These are phyloP conservation scores for Colletotrichum caudatum DNA, from an alignment of 2,329 filamentous ascomycete genomes.

Conservation along the genomic window DNA sequence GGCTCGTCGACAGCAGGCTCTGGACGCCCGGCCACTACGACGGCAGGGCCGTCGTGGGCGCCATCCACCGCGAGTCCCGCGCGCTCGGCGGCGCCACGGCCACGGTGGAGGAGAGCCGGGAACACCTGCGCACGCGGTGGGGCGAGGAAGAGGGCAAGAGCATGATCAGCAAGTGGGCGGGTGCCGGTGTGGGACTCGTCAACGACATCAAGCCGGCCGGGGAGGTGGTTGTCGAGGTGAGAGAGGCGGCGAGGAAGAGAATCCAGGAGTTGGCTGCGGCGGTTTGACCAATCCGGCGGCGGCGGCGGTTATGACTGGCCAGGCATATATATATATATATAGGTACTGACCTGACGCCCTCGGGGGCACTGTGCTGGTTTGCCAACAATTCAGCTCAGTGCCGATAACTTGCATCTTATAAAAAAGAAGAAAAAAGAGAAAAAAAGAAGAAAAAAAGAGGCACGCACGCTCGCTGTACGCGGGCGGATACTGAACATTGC, in stretches of 20 bases:
- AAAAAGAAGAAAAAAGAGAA: no score
- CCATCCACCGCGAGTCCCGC: slow-evolving; percentile 55
- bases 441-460: no score
- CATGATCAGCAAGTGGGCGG: slow-evolving; percentile 55
- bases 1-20: slow-evolving; percentile 52
- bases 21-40: slow-evolving; percentile 61
- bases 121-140: slow-evolving; percentile 54
- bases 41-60: slow-evolving; percentile 56
- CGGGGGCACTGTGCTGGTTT: not conserved
- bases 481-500: not conserved
- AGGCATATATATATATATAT: not conserved
- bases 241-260: slow-evolving; percentile 52
- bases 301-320: no score
- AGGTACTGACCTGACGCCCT: not conserved
- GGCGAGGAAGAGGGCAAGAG: slow-evolving; percentile 49
- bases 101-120: slow-evolving; percentile 54
- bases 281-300: slow-evolving; percentile 23
- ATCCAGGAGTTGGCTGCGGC: slow-evolving; percentile 48
- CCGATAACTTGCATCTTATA: no score
- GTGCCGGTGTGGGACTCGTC: slow-evolving; percentile 60
- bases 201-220: slow-evolving; percentile 55
- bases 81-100: slow-evolving; percentile 37
- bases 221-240: slow-evolving; percentile 58
- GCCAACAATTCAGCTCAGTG: not conserved
- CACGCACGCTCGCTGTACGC: not conserved